Evolutionary conservation across 1,139 yeast genomes (phyloP).

Genomic region (Hyphopichia khmerensis): DNA sequence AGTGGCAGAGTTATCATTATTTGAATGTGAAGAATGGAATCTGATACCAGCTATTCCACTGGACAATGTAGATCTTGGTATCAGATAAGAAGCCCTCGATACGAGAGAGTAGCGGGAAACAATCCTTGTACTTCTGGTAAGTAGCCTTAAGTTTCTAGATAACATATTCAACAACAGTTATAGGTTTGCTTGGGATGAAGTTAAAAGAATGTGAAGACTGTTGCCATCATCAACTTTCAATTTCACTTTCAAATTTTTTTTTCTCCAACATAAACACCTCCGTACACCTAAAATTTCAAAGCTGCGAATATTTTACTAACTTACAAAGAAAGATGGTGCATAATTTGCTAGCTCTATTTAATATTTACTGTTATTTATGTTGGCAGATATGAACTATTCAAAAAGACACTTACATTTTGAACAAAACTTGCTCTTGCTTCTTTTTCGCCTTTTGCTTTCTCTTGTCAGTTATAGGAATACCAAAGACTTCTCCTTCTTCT

Average conservation of each 20-base stretch:
- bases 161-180: neutral
- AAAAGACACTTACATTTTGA: neutral
- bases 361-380: too few relatives aligned
- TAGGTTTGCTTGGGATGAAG: too few relatives aligned
- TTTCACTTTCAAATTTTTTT: too few relatives aligned
- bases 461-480: conserved; percentile 22
- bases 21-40: conserved; percentile 1
- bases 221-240: too few relatives aligned
- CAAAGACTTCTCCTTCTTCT: conserved; percentile 13
- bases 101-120: neutral
- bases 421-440: conserved; percentile 19
- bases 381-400: too few relatives aligned
- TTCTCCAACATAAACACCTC: too few relatives aligned
- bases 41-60: neutral
- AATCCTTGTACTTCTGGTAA: neutral
- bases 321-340: too few relatives aligned
- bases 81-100: neutral
- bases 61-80: neutral
- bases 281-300: too few relatives aligned
- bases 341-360: too few relatives aligned
- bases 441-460: conserved; percentile 29
- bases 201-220: too few relatives aligned
- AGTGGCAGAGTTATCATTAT: conserved; percentile 11
- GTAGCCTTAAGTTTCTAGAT: neutral
- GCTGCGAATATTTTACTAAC: too few relatives aligned